Percentiles rank a stretch among this genome's conserved stretches.
phyloP scores from a whole-genome alignment of 78 protist species.

The Dictyostelium purpureum region DNA sequence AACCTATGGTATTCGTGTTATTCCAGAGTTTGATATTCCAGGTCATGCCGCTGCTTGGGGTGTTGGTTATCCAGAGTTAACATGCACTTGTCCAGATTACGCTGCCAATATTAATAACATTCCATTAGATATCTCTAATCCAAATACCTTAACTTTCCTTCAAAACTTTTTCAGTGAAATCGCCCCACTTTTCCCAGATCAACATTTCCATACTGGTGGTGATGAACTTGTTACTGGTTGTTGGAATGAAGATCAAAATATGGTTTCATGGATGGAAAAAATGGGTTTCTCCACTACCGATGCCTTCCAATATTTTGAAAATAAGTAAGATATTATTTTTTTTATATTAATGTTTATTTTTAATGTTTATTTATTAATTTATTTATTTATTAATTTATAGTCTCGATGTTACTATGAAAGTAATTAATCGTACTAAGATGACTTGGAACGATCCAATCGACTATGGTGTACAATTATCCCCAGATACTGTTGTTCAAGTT shows the following conservation, averaged over 20 bases:
- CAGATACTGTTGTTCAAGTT: constrained; percentile 20
- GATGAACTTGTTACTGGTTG: constrained; percentile 94
- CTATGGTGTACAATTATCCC: not conserved
- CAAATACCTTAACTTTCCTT: constrained; percentile 24
- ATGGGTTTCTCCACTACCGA: not conserved
- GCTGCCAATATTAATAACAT: constrained; percentile 39
- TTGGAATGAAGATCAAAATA: constrained; percentile 73
- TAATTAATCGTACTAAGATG: constrained; percentile 37
- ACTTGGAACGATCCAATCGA: constrained; percentile 75
- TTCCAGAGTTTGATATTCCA: constrained; percentile 94
- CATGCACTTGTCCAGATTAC: constrained; percentile 77
- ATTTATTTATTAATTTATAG: not conserved
- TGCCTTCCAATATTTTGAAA: constrained; percentile 66
- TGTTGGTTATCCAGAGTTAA: constrained; percentile 86
- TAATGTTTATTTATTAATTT: not conserved
- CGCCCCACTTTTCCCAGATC: constrained; percentile 7
- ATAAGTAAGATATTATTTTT: not conserved
- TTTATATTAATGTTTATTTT: not conserved
- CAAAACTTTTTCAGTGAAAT: constrained; percentile 28
- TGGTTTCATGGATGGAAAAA: constrained; percentile 79
- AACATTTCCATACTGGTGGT: constrained; percentile 89
- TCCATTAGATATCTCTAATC: constrained; percentile 81
- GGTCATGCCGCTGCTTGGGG: constrained; percentile 96
- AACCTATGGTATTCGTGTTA: constrained; percentile 90
- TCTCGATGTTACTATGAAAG: not conserved